Conservation (phyloP, 2,329 filamentous ascomycete genomes). For the Colletotrichum caudatum region DNA sequence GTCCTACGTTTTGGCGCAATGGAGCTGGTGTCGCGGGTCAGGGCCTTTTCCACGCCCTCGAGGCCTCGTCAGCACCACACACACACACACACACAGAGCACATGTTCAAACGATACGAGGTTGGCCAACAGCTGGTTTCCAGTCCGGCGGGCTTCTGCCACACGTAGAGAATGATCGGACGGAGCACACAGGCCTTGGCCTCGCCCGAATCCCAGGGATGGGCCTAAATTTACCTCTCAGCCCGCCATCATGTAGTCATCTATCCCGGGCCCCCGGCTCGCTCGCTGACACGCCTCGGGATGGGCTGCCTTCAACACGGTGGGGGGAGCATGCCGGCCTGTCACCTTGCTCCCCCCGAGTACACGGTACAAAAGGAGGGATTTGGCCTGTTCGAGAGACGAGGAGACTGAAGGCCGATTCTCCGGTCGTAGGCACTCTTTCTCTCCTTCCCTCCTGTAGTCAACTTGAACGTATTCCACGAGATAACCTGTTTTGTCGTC, state of each 20-base stretch:
- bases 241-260: slow-evolving; percentile 18
- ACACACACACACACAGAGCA: not conserved
- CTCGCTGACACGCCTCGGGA: slow-evolving; percentile 27
- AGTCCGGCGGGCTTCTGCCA: slow-evolving; percentile 17
- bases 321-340: slow-evolving; percentile 5
- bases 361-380: slow-evolving; percentile 8
- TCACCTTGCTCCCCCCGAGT: not conserved
- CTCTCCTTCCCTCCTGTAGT: too few species aligned
- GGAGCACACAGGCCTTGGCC: slow-evolving; percentile 26
- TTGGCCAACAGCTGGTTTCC: slow-evolving; percentile 1
- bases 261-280: slow-evolving; percentile 24
- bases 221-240: slow-evolving; percentile 25
- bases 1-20: too few species aligned
- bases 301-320: not conserved
- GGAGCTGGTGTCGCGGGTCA: not conserved
- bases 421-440: not conserved
- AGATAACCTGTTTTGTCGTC: not conserved
- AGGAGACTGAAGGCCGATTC: not conserved
- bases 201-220: slow-evolving; percentile 34
- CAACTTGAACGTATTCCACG: not conserved
- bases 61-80: not conserved
- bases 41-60: not conserved
- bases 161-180: slow-evolving; percentile 16
- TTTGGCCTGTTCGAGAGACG: slow-evolving; percentile 7
- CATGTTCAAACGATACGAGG: not conserved